These are phyloP conservation scores for Crithidia mellificae DNA, from an alignment of 208 protist species.

Conservation along the genomic window DNA sequence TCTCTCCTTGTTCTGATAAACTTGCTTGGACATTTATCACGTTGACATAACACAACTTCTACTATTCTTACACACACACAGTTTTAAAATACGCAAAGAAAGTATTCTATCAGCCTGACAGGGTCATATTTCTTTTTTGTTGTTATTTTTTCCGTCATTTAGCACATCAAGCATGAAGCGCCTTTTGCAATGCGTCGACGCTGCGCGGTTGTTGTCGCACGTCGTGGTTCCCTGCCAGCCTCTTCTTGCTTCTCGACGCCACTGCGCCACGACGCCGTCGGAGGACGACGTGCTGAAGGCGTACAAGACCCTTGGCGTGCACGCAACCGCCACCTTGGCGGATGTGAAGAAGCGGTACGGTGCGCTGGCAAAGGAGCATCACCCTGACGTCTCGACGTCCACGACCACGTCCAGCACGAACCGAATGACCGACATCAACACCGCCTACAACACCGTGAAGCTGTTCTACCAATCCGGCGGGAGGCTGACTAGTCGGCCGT, in stretches of 20 bases:
- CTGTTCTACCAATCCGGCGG: slow-evolving; percentile 71
- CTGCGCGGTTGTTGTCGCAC: too few relatives aligned
- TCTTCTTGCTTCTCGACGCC: neutral
- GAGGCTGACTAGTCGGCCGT: slow-evolving; percentile 22
- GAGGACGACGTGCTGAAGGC: slow-evolving; percentile 77
- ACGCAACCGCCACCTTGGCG: slow-evolving; percentile 38
- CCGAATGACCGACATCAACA: slow-evolving; percentile 86
- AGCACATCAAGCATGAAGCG: neutral
- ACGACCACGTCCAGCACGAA: slow-evolving; percentile 28
- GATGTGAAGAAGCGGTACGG: slow-evolving; percentile 87
- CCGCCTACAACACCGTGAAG: slow-evolving; percentile 76
- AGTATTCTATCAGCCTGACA: too few relatives aligned
- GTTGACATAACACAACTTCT: too few relatives aligned
- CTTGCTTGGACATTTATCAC: too few relatives aligned
- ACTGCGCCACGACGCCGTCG: slow-evolving; percentile 48
- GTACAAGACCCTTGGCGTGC: slow-evolving; percentile 74
- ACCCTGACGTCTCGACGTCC: slow-evolving; percentile 75
- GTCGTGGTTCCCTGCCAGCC: neutral
- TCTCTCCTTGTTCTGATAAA: too few relatives aligned
- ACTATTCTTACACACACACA: too few relatives aligned
- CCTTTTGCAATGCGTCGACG: neutral
- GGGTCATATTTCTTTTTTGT: too few relatives aligned
- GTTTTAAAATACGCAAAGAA: too few relatives aligned
- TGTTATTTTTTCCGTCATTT: too few relatives aligned
- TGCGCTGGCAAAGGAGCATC: slow-evolving; percentile 85